A percentile compares a stretch with the other conserved stretches of the same genome.
These are phyloP conservation scores for Venturia oleaginea DNA, from an alignment of 2,329 filamentous ascomycete genomes.

Conservation along the genomic window DNA sequence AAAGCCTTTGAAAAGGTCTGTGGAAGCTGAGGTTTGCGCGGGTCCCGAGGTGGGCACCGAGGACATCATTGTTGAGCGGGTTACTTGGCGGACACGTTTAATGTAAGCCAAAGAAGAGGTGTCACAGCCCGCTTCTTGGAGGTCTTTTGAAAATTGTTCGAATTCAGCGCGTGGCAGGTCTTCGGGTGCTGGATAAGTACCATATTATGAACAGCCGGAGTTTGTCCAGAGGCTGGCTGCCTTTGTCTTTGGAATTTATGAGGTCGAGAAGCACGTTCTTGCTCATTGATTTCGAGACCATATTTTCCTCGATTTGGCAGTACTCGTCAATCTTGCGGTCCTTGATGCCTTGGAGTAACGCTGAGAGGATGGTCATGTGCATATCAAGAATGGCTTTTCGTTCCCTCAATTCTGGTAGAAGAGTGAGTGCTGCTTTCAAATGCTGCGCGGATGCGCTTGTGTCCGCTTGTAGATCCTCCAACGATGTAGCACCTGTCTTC, in stretches of 20 bases:
- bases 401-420: slow-evolving; percentile 84
- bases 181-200: slow-evolving; percentile 79
- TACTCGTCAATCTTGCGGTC: slow-evolving; percentile 92
- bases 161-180: slow-evolving; percentile 77
- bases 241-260: slow-evolving; percentile 72
- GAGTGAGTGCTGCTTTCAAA: slow-evolving; percentile 87
- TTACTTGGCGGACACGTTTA: slow-evolving; percentile 83
- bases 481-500: slow-evolving; percentile 84
- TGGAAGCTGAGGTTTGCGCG: slow-evolving; percentile 52
- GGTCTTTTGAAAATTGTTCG: slow-evolving; percentile 74
- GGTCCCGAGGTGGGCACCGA: slow-evolving; percentile 59
- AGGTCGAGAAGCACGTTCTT: slow-evolving; percentile 83
- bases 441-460: slow-evolving; percentile 85
- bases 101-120: slow-evolving; percentile 75
- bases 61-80: slow-evolving; percentile 95
- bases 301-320: slow-evolving; percentile 88
- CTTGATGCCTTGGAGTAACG: slow-evolving; percentile 73
- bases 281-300: slow-evolving; percentile 82
- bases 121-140: slow-evolving; percentile 67
- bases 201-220: slow-evolving; percentile 92
- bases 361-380: slow-evolving; percentile 97
- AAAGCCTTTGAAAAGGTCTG: slow-evolving; percentile 86
- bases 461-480: slow-evolving; percentile 89
- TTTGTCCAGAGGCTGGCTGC: slow-evolving; percentile 78
- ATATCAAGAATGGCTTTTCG: slow-evolving; percentile 90